A percentile compares a stretch with the other conserved stretches of the same genome.
phyloP scores from a whole-genome alignment of 192 early-diverging fungal genomes.

The Hyaloraphidium curvatum region DNA sequence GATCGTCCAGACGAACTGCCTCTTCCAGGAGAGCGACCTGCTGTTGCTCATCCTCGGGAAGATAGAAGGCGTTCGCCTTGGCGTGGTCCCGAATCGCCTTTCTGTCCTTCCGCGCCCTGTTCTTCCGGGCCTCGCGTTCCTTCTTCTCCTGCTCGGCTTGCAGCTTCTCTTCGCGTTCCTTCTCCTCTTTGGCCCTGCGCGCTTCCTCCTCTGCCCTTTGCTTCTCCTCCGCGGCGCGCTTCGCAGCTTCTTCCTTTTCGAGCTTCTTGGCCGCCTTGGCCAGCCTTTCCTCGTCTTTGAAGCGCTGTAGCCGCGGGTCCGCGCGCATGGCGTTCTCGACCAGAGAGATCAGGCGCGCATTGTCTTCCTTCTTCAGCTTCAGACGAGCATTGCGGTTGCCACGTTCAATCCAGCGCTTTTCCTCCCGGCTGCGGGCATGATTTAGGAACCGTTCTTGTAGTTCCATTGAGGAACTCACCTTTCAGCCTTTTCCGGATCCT shows the following conservation, averaged over 20 bases:
- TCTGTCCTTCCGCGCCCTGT: constrained; percentile 77
- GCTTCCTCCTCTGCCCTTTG: constrained; percentile 6
- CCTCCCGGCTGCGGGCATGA: constrained; percentile 50
- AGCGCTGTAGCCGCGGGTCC: constrained; percentile 79
- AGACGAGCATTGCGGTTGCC: constrained; percentile 88
- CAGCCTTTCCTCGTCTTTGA: constrained; percentile 77
- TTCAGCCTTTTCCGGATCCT: constrained; percentile 70
- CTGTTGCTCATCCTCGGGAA: constrained; percentile 22
- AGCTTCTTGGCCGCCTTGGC: constrained; percentile 79
- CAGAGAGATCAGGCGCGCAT: constrained; percentile 58
- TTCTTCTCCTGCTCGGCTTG: constrained; percentile 47
- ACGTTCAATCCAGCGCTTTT: constrained; percentile 84
- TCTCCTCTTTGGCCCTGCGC: constrained; percentile 6
- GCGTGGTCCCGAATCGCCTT: constrained; percentile 63
- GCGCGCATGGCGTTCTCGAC: constrained; percentile 63
- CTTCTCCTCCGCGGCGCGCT: constrained; percentile 16
- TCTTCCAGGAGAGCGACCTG: neutral
- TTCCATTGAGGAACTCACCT: constrained; percentile 23
- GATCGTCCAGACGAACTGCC: neutral
- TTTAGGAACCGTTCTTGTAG: neutral
- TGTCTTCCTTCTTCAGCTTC: constrained; percentile 95
- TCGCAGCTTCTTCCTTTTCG: constrained; percentile 41
- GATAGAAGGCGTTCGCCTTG: constrained; percentile 60
- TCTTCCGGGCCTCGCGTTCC: constrained; percentile 72
- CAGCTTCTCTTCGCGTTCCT: neutral